These are phyloP conservation scores for Skeletonema costatum DNA, from an alignment of 108 stramenopile species.

Conservation along the genomic window DNA sequence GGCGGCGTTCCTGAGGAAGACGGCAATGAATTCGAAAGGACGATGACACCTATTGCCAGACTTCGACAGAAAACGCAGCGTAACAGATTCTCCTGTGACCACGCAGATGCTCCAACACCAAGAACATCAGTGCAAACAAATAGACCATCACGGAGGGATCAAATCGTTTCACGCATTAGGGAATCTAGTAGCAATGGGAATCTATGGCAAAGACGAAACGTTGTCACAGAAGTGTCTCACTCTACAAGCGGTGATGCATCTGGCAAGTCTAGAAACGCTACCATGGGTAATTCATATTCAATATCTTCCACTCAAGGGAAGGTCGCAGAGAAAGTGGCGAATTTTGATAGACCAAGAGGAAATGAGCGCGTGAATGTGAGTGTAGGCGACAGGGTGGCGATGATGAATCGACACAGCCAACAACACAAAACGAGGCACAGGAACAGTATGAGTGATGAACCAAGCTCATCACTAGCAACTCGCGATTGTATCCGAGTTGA, in stretches of 20 bases:
- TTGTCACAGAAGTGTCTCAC: not conserved
- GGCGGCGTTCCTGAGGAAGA: not conserved
- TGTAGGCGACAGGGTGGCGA: constrained; percentile 27
- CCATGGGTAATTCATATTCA: not conserved
- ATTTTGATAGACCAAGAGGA: not conserved
- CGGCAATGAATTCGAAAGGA: not conserved
- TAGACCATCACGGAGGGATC: constrained; percentile 14
- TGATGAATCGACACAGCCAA: constrained; percentile 10
- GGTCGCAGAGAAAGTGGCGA: too few species aligned
- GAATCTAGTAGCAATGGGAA: constrained; percentile 1
- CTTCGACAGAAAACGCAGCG: constrained; percentile 12
- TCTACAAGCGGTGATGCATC: not conserved
- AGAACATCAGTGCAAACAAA: not conserved
- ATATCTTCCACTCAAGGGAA: not conserved
- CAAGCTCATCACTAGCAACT: constrained; percentile 23
- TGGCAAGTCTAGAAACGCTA: not conserved
- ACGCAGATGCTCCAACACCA: constrained; percentile 17
- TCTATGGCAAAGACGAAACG: not conserved
- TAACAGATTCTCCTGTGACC: not conserved
- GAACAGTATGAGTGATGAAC: not conserved
- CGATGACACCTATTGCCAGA: constrained; percentile 40
- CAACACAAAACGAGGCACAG: not conserved
- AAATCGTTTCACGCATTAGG: constrained; percentile 20
- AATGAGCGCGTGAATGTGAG: not conserved
- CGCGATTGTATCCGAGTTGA: constrained; percentile 33